Conservation (phyloP, 2,329 filamentous ascomycete species). For the Apiospora phragmitis region DNA sequence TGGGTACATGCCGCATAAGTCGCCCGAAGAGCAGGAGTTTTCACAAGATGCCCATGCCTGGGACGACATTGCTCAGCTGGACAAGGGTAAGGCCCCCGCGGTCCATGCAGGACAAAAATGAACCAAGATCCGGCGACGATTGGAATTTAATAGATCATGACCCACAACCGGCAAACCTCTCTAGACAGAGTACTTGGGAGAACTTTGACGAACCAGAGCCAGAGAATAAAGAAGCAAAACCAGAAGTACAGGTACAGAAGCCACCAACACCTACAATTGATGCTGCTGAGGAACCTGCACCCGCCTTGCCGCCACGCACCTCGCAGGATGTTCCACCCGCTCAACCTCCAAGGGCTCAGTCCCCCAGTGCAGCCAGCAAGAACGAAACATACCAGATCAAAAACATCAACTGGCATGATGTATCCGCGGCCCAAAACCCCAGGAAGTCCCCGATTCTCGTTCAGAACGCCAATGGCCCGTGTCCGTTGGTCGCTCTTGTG, state of each 20-base stretch:
- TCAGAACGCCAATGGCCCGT: conserved; percentile 93
- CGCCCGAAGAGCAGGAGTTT: conserved; percentile 33
- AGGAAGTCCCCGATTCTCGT: conserved; percentile 84
- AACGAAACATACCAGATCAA: conserved; percentile 90
- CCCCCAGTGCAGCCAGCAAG: conserved; percentile 40
- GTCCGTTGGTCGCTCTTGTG: conserved; percentile 87
- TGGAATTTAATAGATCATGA: conserved; percentile 53
- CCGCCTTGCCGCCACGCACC: conserved; percentile 41
- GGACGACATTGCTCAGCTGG: conserved; percentile 45
- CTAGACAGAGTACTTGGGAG: conserved; percentile 40
- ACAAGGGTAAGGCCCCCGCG: conserved; percentile 43
- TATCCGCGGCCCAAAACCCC: conserved; percentile 57
- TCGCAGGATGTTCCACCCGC: conserved; percentile 23
- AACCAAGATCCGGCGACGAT: conserved; percentile 36
- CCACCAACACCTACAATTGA: background rate
- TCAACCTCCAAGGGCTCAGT: conserved; percentile 41
- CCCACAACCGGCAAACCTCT: conserved; percentile 31
- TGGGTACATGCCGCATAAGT: conserved; percentile 21
- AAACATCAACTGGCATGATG: conserved; percentile 82
- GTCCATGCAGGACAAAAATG: conserved; percentile 16
- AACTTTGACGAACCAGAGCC: conserved; percentile 35
- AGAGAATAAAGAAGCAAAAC: conserved; percentile 21
- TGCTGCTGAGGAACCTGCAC: conserved; percentile 24
- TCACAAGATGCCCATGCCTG: conserved; percentile 48
- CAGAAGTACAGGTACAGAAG: conserved; percentile 10